Evolutionary conservation across 2,329 filamentous ascomycete species (phyloP).

Genomic region (Xylariaceae sp.): DNA sequence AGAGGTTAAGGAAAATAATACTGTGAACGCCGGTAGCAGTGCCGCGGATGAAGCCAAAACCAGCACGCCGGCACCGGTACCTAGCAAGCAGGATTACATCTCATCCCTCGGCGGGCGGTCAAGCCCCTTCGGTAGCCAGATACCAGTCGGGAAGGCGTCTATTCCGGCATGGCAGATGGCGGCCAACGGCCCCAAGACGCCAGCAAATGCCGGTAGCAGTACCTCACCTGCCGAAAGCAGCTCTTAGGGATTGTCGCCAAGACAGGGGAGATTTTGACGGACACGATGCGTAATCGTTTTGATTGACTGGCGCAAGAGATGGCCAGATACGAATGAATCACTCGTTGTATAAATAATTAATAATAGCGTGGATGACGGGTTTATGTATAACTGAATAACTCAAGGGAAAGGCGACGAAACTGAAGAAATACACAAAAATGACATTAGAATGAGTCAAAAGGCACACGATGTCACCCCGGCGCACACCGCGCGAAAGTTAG

Average conservation of each 20-base stretch:
- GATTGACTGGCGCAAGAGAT: background rate
- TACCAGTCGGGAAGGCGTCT: slow-evolving; percentile 53
- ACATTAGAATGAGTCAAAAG: background rate
- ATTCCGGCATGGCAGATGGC: slow-evolving; percentile 80
- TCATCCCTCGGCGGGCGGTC: slow-evolving; percentile 35
- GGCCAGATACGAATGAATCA: background rate
- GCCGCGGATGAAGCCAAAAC: slow-evolving; percentile 27
- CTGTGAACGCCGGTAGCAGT: slow-evolving; percentile 2
- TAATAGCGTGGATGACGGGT: background rate
- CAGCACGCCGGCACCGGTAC: slow-evolving; percentile 17
- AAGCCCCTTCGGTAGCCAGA: slow-evolving; percentile 47
- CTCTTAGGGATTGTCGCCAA: slow-evolving; percentile 13
- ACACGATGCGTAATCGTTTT: background rate
- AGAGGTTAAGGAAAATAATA: slow-evolving; percentile 26
- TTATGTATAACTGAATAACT: background rate
- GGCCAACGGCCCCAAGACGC: slow-evolving; percentile 42
- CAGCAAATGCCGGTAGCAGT: slow-evolving; percentile 11
- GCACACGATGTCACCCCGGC: background rate
- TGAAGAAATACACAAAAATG: background rate
- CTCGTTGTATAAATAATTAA: background rate
- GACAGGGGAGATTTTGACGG: background rate
- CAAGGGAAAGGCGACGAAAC: background rate
- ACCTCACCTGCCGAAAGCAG: slow-evolving; percentile 24
- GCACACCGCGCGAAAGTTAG: background rate
- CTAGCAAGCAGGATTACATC: slow-evolving; percentile 30